Percentiles rank a stretch among this genome's conserved stretches.
phyloP scores from a whole-genome alignment of 805 yeast genomes.

The Myxozyma mucilagina region DNA sequence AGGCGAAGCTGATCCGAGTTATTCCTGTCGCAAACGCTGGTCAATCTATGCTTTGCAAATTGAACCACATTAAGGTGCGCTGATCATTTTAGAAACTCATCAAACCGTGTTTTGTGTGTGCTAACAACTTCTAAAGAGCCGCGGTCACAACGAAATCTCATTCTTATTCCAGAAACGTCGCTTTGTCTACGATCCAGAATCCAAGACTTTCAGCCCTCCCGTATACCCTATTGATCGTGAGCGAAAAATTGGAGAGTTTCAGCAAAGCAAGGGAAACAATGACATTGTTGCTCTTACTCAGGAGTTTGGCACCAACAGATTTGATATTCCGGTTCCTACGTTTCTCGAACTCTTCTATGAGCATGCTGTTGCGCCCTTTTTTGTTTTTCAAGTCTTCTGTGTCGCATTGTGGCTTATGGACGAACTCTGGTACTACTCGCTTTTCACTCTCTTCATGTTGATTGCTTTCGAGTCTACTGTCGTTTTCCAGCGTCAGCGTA shows the following conservation, averaged over 20 bases:
- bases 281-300: slow-evolving; percentile 48
- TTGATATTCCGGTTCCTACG: slow-evolving; percentile 94
- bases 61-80: slow-evolving; percentile 23
- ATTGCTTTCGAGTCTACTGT: slow-evolving; percentile 91
- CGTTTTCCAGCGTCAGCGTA: slow-evolving; percentile 91
- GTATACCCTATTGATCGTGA: slow-evolving; percentile 54
- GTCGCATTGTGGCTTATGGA: slow-evolving; percentile 95
- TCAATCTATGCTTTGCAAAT: slow-evolving; percentile 67
- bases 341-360: slow-evolving; percentile 88
- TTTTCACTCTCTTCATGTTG: slow-evolving; percentile 88
- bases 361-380: slow-evolving; percentile 97
- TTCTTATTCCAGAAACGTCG: slow-evolving; percentile 91
- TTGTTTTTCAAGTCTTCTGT: slow-evolving; percentile 94
- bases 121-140: slow-evolving; percentile 41
- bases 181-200: slow-evolving; percentile 63
- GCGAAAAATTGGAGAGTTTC: slow-evolving; percentile 46
- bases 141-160: slow-evolving; percentile 60
- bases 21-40: slow-evolving; percentile 86
- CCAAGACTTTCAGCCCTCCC: slow-evolving; percentile 73
- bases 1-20: slow-evolving; percentile 73
- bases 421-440: slow-evolving; percentile 93
- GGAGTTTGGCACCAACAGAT: slow-evolving; percentile 78
- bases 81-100: neutral
- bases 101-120: neutral
- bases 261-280: slow-evolving; percentile 53